phyloP scores from a whole-genome alignment of 805 yeast species.

The Metschnikowia amazonensis region DNA sequence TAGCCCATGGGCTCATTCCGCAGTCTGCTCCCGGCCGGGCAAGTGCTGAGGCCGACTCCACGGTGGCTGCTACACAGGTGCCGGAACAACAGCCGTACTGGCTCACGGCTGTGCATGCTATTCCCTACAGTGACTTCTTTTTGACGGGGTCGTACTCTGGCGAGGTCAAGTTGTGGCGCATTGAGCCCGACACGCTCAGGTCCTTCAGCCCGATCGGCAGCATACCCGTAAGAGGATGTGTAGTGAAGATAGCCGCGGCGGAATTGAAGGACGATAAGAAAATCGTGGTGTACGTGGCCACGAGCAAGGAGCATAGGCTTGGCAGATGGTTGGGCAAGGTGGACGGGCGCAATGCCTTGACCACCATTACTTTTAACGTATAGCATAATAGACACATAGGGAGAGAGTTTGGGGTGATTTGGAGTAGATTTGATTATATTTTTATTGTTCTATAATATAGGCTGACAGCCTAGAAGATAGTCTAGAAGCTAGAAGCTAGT shows the following conservation, averaged over 20 bases:
- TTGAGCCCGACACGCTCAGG: slow-evolving; percentile 62
- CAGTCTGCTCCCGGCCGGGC: slow-evolving; percentile 37
- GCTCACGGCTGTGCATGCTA: slow-evolving; percentile 76
- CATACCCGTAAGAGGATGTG: slow-evolving; percentile 64
- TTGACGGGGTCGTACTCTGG: slow-evolving; percentile 91
- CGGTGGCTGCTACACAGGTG: slow-evolving; percentile 44
- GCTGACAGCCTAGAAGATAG: no score
- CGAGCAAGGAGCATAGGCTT: slow-evolving; percentile 80
- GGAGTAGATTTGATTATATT: no score
- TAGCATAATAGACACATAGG: slow-evolving; percentile 16
- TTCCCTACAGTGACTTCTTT: slow-evolving; percentile 82
- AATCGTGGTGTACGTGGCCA: slow-evolving; percentile 52
- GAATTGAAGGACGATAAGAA: slow-evolving; percentile 47
- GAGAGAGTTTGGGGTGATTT: no score
- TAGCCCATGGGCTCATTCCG: slow-evolving; percentile 73
- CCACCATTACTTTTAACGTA: slow-evolving; percentile 32
- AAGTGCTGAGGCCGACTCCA: slow-evolving; percentile 54
- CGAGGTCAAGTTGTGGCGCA: slow-evolving; percentile 68
- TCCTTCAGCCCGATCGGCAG: slow-evolving; percentile 55
- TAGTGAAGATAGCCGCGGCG: slow-evolving; percentile 58
- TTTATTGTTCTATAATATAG: no score
- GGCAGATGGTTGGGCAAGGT: slow-evolving; percentile 79
- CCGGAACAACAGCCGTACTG: slow-evolving; percentile 77
- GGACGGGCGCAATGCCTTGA: slow-evolving; percentile 66
- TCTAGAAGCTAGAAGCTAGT: no score